Percentiles rank a stretch among this genome's conserved stretches.
phyloP scores from a whole-genome alignment of 257 asterid genomes.

The Schizonepeta tenuifolia region DNA sequence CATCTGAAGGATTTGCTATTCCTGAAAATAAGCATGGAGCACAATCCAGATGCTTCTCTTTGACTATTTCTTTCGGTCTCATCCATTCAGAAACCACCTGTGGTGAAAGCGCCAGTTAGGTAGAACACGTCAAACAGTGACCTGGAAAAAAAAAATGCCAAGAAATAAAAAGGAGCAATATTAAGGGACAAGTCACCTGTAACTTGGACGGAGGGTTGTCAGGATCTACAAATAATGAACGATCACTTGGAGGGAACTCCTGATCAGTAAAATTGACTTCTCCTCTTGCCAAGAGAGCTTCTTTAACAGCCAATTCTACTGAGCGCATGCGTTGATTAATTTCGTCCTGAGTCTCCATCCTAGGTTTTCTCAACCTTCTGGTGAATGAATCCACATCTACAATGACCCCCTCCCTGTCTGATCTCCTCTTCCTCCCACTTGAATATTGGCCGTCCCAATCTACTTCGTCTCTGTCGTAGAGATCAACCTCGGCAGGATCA shows the following conservation, averaged over 20 bases:
- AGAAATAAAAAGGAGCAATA: conserved; percentile 3
- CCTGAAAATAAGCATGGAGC: conserved; percentile 87
- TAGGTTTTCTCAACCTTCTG: conserved; percentile 88
- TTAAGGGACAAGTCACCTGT: conserved; percentile 57
- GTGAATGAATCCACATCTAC: conserved; percentile 92
- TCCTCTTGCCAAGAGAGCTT: conserved; percentile 93
- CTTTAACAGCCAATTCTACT: conserved; percentile 94
- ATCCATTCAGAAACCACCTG: conserved; percentile 94
- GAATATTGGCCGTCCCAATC: conserved; percentile 99
- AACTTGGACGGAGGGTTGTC: conserved; percentile 82
- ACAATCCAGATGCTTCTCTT: conserved; percentile 71
- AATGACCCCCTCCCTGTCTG: conserved; percentile 77
- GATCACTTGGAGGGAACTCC: conserved; percentile 94
- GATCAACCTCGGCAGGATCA: conserved; percentile 99
- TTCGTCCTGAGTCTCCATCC: conserved; percentile 91
- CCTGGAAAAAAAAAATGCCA: conserved; percentile 5
- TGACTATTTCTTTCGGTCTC: conserved; percentile 88
- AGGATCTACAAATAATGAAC: conserved; percentile 92
- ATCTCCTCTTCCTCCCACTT: conserved; percentile 94
- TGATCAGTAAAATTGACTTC: conserved; percentile 93
- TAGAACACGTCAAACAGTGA: neutral
- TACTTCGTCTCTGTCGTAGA: conserved; percentile 94
- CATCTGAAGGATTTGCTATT: conserved; percentile 94
- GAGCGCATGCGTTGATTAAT: conserved; percentile 95
- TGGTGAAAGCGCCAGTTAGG: conserved; percentile 25